Percentiles rank a stretch among this genome's conserved stretches.
phyloP scores from a whole-genome alignment of 2,329 filamentous ascomycete genomes.

The Diplocarpon rosae region DNA sequence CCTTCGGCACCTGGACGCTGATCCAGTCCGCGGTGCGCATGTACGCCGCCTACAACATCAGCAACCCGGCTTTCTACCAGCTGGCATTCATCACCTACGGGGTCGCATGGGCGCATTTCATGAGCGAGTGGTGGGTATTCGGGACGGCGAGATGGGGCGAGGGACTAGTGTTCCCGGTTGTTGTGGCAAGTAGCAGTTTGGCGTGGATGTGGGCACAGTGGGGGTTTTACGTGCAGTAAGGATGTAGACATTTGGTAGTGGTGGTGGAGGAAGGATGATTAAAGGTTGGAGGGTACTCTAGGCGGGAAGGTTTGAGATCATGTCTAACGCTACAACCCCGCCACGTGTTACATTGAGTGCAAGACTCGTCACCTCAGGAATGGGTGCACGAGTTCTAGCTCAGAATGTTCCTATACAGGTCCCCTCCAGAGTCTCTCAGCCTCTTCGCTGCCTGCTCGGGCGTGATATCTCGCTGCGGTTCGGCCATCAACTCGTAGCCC shows the following conservation, averaged over 20 bases:
- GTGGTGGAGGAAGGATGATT: background rate
- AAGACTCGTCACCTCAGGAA: background rate
- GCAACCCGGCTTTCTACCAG: constrained; percentile 47
- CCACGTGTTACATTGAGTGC: background rate
- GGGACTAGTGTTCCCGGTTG: constrained; percentile 45
- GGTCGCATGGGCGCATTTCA: constrained; percentile 44
- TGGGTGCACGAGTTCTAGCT: constrained; percentile 1
- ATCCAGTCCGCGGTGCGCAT: constrained; percentile 48
- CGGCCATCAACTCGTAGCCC: constrained; percentile 91
- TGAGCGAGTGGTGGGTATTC: constrained; percentile 70
- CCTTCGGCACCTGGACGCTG: constrained; percentile 63
- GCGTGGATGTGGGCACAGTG: constrained; percentile 59
- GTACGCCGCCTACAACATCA: constrained; percentile 58
- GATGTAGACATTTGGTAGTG: background rate
- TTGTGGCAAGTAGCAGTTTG: constrained; percentile 36
- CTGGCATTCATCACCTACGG: constrained; percentile 53
- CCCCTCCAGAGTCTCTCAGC: constrained; percentile 64
- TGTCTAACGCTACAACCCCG: constrained; percentile 6
- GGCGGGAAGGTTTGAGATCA: background rate
- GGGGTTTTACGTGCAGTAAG: constrained; percentile 50
- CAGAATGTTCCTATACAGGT: constrained; percentile 62
- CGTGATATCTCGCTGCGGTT: constrained; percentile 97
- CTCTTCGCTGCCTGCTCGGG: constrained; percentile 84
- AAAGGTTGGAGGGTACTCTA: background rate
- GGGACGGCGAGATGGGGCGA: constrained; percentile 57